These are phyloP conservation scores for Arctium minus DNA, from an alignment of 129 eudicot species.

Conservation along the genomic window DNA sequence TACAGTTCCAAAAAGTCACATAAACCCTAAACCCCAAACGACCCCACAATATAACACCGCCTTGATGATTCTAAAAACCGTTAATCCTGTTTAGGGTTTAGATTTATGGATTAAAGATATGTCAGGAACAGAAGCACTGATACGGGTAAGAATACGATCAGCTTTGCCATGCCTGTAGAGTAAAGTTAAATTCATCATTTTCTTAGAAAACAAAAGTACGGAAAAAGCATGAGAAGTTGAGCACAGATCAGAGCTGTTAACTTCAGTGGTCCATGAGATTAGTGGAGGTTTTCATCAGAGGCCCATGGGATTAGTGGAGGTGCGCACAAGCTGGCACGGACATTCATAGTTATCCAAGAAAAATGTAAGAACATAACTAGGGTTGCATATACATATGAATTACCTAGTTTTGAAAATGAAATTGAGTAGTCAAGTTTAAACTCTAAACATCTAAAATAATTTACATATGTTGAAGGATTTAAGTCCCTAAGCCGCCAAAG, in stretches of 20 bases:
- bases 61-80: not conserved
- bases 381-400: too few species aligned
- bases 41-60: not conserved
- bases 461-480: too few species aligned
- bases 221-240: not conserved
- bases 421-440: too few species aligned
- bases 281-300: too few species aligned
- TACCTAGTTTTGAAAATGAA: too few species aligned
- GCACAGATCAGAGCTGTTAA: not conserved
- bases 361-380: too few species aligned
- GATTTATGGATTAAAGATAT: not conserved
- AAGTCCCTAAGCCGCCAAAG: too few species aligned
- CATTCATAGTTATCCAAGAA: too few species aligned
- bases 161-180: constrained; percentile 13
- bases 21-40: not conserved
- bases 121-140: constrained; percentile 9
- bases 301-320: too few species aligned
- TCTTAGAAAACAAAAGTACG: not conserved
- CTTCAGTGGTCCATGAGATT: too few species aligned
- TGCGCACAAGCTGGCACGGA: too few species aligned
- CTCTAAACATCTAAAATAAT: too few species aligned
- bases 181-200: not conserved
- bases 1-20: not conserved
- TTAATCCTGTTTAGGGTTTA: not conserved
- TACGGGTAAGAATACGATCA: not conserved